Base-by-base conservation (phyloP, 495 filamentous ascomycete genomes). In the Opeltia flavorubescens region DNA sequence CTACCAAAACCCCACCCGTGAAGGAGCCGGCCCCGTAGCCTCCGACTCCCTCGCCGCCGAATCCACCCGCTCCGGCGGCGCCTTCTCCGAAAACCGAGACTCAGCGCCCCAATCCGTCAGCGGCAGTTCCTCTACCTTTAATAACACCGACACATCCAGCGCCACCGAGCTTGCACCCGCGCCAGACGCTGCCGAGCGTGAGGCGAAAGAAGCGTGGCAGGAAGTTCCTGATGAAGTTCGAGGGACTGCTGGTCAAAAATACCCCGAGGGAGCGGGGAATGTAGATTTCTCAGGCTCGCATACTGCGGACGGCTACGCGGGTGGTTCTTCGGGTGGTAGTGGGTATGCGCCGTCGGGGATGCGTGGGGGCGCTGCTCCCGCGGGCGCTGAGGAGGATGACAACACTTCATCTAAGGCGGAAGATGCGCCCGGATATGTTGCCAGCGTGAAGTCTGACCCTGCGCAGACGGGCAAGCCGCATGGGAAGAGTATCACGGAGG, bases 1-100 rank as follows among this genome's bases (percentile, higher is more conserved):
- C 47, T 52, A 56, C 28, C 48, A 59, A 15, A 62, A 69, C 33
- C 62, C 66, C 43, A 69, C 67, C 33, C 45, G 60, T 13, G 79
- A 84, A 59, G 60, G 66, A 23, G 57, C 76, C 15, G 78, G 79
- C 47, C 61, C 73, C 35, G 57, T 83, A 11, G 60, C 74, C 26
- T 74, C 68, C 38, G 79, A 82, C 62, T 81, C 77, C 29, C 74
- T 84, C 27, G 80, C 80, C 26, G 78, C 70, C 36, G 75, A 82
- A 51, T 83, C 79, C 11, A 58, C 69, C 43, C 60, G 64, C 31
- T 39, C 53, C 13, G 70, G 70, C 39, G 77, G 77, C 47, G 56
- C 54, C 25, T 82, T 76, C 63, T 60, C 60, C 27, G 56, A 65
- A 35, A 76, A 78, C 62, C 66, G 67, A 11, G 59, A 69, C 28